phyloP scores from a whole-genome alignment of 306 rosid genomes.

The Hylodesmum podocarpum region DNA sequence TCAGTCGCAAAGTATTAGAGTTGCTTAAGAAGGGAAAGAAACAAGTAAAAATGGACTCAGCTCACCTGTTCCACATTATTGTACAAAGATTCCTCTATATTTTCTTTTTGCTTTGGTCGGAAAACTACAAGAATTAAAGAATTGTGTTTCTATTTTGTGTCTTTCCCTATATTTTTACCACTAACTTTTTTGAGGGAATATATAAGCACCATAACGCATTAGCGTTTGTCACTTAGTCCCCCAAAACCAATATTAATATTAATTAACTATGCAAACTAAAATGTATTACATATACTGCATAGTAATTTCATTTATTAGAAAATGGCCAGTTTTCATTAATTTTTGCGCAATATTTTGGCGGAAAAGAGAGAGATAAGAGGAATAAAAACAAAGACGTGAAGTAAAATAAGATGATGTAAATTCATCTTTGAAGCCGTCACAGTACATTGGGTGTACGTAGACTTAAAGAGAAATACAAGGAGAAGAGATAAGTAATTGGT shows the following conservation, averaged over 20 bases:
- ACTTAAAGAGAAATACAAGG: too few species aligned
- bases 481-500: too few species aligned
- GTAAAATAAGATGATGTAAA: neutral
- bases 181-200: neutral
- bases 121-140: conserved; percentile 25
- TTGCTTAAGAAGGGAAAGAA: neutral
- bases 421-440: too few species aligned
- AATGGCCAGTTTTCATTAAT: neutral
- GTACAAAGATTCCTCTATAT: conserved; percentile 18
- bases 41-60: conserved; percentile 11
- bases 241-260: neutral
- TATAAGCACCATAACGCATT: neutral
- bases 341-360: neutral
- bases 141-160: neutral
- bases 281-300: neutral
- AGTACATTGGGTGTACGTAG: too few species aligned
- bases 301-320: neutral
- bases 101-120: conserved; percentile 11
- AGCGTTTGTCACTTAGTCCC: neutral
- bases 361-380: neutral
- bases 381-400: neutral
- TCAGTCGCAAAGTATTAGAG: neutral
- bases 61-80: conserved; percentile 4
- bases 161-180: neutral
- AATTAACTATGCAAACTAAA: neutral